Conservation (phyloP, 2,329 filamentous ascomycete species). For the Talaromyces amestolkiae region DNA sequence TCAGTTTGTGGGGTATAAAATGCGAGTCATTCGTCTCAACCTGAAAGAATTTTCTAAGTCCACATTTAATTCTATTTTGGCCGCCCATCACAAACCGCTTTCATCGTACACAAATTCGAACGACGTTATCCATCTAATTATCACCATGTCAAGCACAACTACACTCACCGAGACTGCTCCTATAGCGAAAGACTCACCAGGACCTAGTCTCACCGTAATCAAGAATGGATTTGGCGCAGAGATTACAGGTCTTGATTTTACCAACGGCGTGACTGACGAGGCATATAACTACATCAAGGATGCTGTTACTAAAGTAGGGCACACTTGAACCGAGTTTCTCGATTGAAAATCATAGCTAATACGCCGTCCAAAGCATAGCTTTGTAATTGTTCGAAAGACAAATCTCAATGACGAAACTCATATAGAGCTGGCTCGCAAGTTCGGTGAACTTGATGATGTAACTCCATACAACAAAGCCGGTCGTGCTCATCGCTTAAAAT, state of each 20-base stretch:
- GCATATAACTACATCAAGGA: background rate
- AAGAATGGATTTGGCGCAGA: background rate
- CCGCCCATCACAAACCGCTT: background rate
- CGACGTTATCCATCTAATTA: too few species aligned
- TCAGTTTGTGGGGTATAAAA: background rate
- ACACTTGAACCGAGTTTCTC: too few species aligned
- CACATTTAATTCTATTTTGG: background rate
- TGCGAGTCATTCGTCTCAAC: background rate
- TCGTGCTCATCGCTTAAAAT: slow-evolving; percentile 48
- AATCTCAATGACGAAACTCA: slow-evolving; percentile 52
- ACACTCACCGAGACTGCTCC: background rate
- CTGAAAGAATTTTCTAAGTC: background rate
- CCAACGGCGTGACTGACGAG: background rate
- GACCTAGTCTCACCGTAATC: background rate
- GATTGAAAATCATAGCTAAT: background rate
- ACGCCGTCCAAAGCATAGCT: slow-evolving; percentile 46
- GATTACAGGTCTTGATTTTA: background rate
- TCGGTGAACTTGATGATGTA: slow-evolving; percentile 58
- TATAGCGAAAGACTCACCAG: background rate
- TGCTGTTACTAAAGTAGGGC: background rate
- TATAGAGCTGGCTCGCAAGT: slow-evolving; percentile 49
- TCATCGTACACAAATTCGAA: background rate
- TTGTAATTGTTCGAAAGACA: slow-evolving; percentile 53
- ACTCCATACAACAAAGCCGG: slow-evolving; percentile 49
- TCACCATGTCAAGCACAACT: background rate